Evolutionary conservation across 2,329 filamentous ascomycete species (phyloP), one percentile per base, ranked within the genome.

Genomic region (Epichloe hybrida): DNA sequence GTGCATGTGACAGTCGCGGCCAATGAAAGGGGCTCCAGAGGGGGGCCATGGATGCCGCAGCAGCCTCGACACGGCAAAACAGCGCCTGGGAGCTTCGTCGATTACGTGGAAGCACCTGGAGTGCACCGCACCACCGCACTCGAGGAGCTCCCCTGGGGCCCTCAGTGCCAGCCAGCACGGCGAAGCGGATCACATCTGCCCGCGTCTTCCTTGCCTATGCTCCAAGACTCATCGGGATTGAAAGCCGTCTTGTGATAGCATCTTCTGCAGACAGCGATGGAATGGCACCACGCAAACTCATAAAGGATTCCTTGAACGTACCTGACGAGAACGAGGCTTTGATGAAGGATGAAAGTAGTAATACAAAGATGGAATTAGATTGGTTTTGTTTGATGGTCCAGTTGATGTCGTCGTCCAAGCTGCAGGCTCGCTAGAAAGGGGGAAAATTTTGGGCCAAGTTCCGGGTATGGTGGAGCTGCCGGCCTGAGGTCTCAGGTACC

Each of bases 401-500:
- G 27, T 6, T 23, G 21, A 41, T 45, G 36, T 31, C 13, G 38
- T 47, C 43, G 49, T 34, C 15, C 43, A 40, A 47, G 43, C 36
- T 47, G 43, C 36, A 40, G 20, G 36, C 35, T 41, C n/a, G 23
- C 17, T 40, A 37, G 52, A 62, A 55, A 54, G 56, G 54, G 53
- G 58, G 62, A 64, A 64, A 59, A 60, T 63, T 64, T 64, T 61
- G 58, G 50, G 37, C 3, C 13, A 42, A 40, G 21, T 23, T 23
- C 52, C 54, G 52, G 48, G 52, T 44, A 50, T 51, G 9, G 31
- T 62, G 59, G n/a, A 23, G 34, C 34, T 15, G 35, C 55, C 52
- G 55, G 64, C 64, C 64, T 65, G 62, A 66, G 61, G 59, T 64
- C 58, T 66, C 60, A 66, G 62, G 27, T 31, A 31, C 27, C 27